Conservation (phyloP, 257 asterid genomes). For the Nicotiana attenuata region DNA sequence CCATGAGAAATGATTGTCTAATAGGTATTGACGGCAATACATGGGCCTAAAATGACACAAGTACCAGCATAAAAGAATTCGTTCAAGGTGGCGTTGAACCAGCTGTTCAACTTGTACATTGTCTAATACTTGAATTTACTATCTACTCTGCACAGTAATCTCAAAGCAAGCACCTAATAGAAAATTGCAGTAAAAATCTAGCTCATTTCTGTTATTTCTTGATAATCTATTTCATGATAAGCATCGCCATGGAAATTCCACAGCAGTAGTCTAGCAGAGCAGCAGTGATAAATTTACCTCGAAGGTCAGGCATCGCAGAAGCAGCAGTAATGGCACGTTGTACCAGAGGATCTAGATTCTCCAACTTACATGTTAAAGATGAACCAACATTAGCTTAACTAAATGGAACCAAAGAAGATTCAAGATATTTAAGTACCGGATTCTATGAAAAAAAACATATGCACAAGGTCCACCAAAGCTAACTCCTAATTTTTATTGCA, state of each 20-base stretch:
- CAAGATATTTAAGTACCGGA: constrained; percentile 6
- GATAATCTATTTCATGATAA: neutral
- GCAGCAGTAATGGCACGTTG: constrained; percentile 83
- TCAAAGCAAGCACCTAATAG: neutral
- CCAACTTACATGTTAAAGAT: constrained; percentile 47
- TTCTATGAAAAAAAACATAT: constrained; percentile 18
- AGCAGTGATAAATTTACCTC: constrained; percentile 35
- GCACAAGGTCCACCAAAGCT: constrained; percentile 9
- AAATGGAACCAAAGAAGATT: neutral
- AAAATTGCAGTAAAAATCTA: neutral
- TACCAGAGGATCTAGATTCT: constrained; percentile 86
- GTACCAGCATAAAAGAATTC: neutral
- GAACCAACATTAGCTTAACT: constrained; percentile 18
- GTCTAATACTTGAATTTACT: neutral
- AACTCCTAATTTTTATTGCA: neutral
- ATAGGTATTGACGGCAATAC: neutral
- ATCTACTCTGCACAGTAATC: neutral
- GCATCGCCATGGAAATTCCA: neutral
- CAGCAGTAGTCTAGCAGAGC: neutral
- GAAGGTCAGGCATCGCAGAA: constrained; percentile 74
- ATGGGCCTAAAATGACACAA: neutral
- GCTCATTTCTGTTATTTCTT: neutral
- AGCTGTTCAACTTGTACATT: neutral
- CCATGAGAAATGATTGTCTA: neutral
- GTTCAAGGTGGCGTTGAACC: neutral